phyloP scores from a whole-genome alignment of 495 filamentous ascomycete species.

The Xanthoparmelia taractica region DNA sequence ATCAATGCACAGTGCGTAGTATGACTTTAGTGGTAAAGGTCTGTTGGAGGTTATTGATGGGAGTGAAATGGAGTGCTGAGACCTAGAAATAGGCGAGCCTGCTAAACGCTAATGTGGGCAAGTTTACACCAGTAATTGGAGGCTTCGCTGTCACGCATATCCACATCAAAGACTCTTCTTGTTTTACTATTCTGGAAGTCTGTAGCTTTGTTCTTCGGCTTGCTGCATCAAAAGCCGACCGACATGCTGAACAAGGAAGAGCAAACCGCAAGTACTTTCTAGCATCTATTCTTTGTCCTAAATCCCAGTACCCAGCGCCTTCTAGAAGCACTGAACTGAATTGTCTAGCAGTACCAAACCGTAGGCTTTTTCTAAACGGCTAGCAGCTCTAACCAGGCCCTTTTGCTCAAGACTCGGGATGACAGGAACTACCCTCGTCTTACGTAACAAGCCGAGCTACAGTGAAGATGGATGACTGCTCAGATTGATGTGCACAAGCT shows the following conservation, averaged over 20 bases:
- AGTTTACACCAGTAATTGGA: not conserved
- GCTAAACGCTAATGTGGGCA: not conserved
- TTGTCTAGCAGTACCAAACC: not conserved
- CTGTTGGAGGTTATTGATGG: not conserved
- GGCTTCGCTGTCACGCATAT: not conserved
- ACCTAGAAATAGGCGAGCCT: constrained; percentile 7
- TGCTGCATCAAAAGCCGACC: not conserved
- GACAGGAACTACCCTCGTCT: not conserved
- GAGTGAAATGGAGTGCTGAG: constrained; percentile 10
- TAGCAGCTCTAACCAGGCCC: not conserved
- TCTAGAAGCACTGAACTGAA: not conserved
- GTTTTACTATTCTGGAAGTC: not conserved
- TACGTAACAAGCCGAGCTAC: not conserved
- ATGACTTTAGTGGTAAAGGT: not conserved
- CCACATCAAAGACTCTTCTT: not conserved
- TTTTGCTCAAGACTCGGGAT: not conserved
- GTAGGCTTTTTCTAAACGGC: not conserved
- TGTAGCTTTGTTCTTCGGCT: constrained; percentile 2
- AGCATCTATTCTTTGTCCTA: not conserved
- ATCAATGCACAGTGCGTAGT: constrained; percentile 1
- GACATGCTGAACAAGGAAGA: not conserved
- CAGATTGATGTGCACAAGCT: too few species aligned
- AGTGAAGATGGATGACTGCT: too few species aligned
- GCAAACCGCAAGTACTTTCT: not conserved
- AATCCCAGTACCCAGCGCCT: not conserved